These are phyloP conservation scores for Hymenoscyphus linearis DNA, from an alignment of 2,329 filamentous ascomycete species.

Conservation along the genomic window DNA sequence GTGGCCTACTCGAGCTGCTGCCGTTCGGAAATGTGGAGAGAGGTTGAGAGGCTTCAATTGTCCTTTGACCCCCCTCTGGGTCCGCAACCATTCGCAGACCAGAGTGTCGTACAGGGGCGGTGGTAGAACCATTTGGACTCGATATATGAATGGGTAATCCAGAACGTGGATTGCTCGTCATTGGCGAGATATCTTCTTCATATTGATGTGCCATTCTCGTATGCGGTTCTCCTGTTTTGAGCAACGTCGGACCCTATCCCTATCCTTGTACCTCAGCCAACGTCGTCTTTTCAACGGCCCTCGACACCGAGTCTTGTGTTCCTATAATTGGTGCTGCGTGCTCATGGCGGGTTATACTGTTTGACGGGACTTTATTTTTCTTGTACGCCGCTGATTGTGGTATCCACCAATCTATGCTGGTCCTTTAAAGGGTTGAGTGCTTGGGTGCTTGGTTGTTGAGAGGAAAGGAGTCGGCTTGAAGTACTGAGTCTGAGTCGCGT, in stretches of 20 bases:
- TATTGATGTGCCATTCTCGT: constrained; percentile 24
- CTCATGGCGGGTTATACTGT: constrained; percentile 11
- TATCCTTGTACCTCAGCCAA: neutral
- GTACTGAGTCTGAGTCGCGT: neutral
- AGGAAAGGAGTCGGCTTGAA: neutral
- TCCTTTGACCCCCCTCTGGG: constrained; percentile 14
- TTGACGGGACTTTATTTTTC: neutral
- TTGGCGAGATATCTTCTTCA: constrained; percentile 33
- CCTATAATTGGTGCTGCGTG: constrained; percentile 6
- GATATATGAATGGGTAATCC: constrained; percentile 24
- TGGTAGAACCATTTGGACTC: constrained; percentile 22
- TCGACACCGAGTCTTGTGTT: constrained; percentile 5
- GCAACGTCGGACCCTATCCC: constrained; percentile 5
- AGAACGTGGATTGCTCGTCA: constrained; percentile 30
- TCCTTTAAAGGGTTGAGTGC: neutral
- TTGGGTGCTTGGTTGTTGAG: neutral
- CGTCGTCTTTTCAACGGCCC: neutral
- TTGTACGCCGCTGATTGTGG: neutral
- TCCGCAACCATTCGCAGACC: constrained; percentile 27
- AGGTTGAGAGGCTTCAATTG: constrained; percentile 12
- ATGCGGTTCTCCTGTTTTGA: constrained; percentile 7
- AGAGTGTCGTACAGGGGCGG: constrained; percentile 22
- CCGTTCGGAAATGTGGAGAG: constrained; percentile 13
- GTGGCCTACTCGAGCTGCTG: constrained; percentile 13
- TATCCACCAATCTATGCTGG: neutral